A percentile compares a stretch with the other conserved stretches of the same genome.
phyloP scores from a whole-genome alignment of 345 rosid genomes.

The Lepidium africanum region DNA sequence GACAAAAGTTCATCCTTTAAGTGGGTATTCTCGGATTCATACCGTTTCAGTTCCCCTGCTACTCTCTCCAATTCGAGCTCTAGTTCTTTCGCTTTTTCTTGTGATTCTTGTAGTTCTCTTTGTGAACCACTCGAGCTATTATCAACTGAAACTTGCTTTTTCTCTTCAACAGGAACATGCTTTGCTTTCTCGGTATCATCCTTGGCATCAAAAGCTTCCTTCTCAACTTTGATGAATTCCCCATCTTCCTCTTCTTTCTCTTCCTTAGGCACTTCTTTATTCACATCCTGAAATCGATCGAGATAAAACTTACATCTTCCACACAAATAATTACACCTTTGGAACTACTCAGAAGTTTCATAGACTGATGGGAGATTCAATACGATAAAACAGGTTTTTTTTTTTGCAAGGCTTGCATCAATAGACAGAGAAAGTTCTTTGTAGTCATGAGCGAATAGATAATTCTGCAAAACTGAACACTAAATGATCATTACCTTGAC shows the following conservation, averaged over 20 bases:
- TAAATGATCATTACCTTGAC: conserved; percentile 44
- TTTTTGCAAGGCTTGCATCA: not conserved
- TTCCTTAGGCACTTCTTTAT: conserved; percentile 39
- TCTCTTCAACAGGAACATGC: conserved; percentile 24
- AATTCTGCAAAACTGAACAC: not conserved
- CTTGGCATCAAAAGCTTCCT: conserved; percentile 60
- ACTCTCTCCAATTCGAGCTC: conserved; percentile 75
- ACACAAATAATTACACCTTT: not conserved
- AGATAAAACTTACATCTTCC: conserved; percentile 10
- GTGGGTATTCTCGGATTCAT: conserved; percentile 53
- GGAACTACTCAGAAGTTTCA: not conserved
- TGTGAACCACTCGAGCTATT: conserved; percentile 51
- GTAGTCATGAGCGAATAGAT: conserved; percentile 1
- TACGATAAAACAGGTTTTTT: not conserved
- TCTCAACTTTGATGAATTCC: conserved; percentile 92
- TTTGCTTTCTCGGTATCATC: conserved; percentile 34
- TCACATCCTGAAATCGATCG: conserved; percentile 35
- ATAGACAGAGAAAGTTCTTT: not conserved
- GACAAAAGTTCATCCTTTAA: conserved; percentile 52
- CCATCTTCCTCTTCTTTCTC: conserved; percentile 83
- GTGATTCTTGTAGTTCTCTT: conserved; percentile 74
- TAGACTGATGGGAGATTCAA: not conserved
- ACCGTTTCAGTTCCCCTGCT: conserved; percentile 51
- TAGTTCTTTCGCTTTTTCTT: conserved; percentile 71
- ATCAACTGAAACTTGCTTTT: conserved; percentile 26